Base-by-base conservation (phyloP, 257 asterid species). In the Nicotiana undulata region DNA sequence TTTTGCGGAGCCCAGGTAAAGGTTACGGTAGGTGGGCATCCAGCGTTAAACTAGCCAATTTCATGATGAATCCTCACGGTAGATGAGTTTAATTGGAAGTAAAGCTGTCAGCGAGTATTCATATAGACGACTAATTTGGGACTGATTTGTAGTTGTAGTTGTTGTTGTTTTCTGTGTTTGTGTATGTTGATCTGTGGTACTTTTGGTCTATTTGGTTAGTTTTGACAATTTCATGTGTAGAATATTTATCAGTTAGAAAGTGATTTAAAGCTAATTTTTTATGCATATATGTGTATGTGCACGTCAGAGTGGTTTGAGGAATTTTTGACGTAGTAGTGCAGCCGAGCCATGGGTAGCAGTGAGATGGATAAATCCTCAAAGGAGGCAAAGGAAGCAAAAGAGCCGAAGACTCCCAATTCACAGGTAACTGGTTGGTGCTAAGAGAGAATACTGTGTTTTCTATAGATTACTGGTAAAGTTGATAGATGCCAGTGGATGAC, bases 321-420 rank as follows among this genome's bases (percentile, higher is more conserved):
- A 46, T 63, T 32, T 81, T 77, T 83, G 64, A 82, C 85, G 74
- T 81, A 83, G 81, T 82, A 18, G 83, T 70, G 81, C 83, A 72
- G 76, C 63, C 84, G 84, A 84, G 87, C 63, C 81, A 95, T 95
- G 99, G 94, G 94, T 51, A 88, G 93, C 87, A 86, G 89, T 83
- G 98, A 92, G 88, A 92, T 85, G 77, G 97, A 92, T 81, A 96
- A 96, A 88, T 85, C 97, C 52, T 81, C 92, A 9, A 91, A 95
- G 89, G 78, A 46, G 78, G 22, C 78, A 11, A 74, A 74, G 78
- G 97, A 92, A 81, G 93, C 88, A 64, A 94, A 89, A 86, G 97
- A 94, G 83, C 84, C 91, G 7, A 94, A 89, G 83, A 85, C 93
- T 86, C 91, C 97, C 83, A 66, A 85, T 78, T 66, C 90, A 34